These are phyloP conservation scores for Fusarium euwallaceae DNA, from an alignment of 2,329 filamentous ascomycete species.

Conservation along the genomic window DNA sequence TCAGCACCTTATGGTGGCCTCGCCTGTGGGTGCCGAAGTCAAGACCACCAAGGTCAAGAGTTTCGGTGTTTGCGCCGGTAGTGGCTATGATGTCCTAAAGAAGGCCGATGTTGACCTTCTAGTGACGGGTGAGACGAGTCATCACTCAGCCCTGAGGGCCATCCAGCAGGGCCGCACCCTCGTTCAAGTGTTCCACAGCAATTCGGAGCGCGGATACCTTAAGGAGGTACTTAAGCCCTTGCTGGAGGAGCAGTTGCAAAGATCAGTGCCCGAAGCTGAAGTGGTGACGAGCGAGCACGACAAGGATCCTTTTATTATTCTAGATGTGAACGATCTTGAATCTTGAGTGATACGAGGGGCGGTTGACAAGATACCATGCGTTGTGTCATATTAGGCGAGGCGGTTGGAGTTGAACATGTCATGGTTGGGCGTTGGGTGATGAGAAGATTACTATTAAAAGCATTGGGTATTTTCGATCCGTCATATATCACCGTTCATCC, in stretches of 20 bases:
- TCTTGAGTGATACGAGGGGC: neutral
- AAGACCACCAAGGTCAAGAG: conserved; percentile 66
- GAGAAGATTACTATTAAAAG: conserved; percentile 12
- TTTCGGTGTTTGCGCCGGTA: conserved; percentile 91
- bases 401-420: conserved; percentile 7
- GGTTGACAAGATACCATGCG: neutral
- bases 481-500: conserved; percentile 27
- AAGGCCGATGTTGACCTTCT: conserved; percentile 80
- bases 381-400: neutral
- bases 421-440: neutral
- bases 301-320: conserved; percentile 88
- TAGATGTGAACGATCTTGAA: conserved; percentile 62
- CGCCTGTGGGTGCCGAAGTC: conserved; percentile 62
- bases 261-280: conserved; percentile 64
- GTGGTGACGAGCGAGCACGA: conserved; percentile 85
- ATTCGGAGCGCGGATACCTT: conserved; percentile 90
- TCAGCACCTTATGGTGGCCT: conserved; percentile 63
- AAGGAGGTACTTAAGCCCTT: conserved; percentile 76
- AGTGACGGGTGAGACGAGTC: conserved; percentile 92
- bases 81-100: conserved; percentile 82
- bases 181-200: conserved; percentile 90
- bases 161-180: conserved; percentile 87
- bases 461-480: conserved; percentile 41
- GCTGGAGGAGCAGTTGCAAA: conserved; percentile 70
- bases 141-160: conserved; percentile 90